Evolutionary conservation across 163 green algal genomes (phyloP), one percentile per base, ranked within the genome.

Genomic region (Trebouxia gelatinosa): DNA sequence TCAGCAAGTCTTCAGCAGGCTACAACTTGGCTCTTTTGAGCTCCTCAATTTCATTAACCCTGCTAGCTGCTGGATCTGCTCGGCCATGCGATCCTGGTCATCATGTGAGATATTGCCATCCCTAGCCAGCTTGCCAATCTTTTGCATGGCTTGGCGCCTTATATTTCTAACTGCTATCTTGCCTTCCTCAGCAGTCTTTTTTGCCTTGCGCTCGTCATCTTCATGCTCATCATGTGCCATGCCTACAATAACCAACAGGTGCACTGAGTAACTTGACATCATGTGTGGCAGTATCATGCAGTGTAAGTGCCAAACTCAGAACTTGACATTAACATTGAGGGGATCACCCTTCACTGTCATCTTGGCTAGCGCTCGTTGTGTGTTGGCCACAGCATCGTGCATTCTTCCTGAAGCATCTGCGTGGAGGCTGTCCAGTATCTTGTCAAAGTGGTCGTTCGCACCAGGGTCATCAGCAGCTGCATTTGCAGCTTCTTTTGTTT

Each of bases 191-290:
- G n/a, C 32, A 46, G 61, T 46, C 28, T 46, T 70, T 32, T 70
- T 70, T 26, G 40, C 13, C 61, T 70, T 17, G 31, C 32, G 39
- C 40, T 70, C 61, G 40, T 70, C 61, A 6, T 5, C 29, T 21
- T 70, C 61, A 40, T 70, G 61, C 40, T 70, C 61, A 70, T 46
- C 61, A 70, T 70, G 61, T 17, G 61, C n/a, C n/a, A n/a, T n/a
- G n/a, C n/a, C n/a, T n/a, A n/a, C n/a, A n/a, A n/a, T n/a, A n/a
- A n/a, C n/a, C n/a, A n/a, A n/a, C n/a, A n/a, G n/a, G n/a, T n/a
- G n/a, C n/a, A n/a, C n/a, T n/a, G n/a, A n/a, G n/a, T n/a, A n/a
- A n/a, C n/a, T n/a, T n/a, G n/a, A n/a, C n/a, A n/a, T n/a, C n/a
- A n/a, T n/a, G n/a, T n/a, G n/a, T n/a, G n/a, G n/a, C n/a, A n/a